Evolutionary conservation across 345 rosid species (phyloP).

Genomic region (Punica granatum): DNA sequence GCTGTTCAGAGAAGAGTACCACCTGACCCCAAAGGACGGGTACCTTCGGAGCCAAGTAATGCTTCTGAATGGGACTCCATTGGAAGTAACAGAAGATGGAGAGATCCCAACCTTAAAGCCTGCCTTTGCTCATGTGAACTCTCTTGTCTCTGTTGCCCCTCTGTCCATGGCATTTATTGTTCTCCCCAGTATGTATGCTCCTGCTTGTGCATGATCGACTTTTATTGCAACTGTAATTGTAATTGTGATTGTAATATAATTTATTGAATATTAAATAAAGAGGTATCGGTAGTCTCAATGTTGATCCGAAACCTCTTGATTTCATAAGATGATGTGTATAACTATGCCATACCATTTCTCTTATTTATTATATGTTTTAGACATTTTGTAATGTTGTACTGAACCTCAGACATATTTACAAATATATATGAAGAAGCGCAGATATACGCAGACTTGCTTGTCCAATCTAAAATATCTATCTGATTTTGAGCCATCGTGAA

Average conservation of each 20-base stretch:
- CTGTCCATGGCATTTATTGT: slow-evolving; percentile 73
- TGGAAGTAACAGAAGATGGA: slow-evolving; percentile 37
- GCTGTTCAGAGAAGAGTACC: slow-evolving; percentile 74
- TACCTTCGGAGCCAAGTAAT: slow-evolving; percentile 52
- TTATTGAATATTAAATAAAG: background rate
- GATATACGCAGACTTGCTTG: too few relatives aligned
- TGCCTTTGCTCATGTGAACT: slow-evolving; percentile 27
- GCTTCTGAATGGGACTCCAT: slow-evolving; percentile 69
- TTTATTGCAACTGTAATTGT: too few relatives aligned
- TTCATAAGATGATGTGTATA: too few relatives aligned
- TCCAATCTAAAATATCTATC: too few relatives aligned
- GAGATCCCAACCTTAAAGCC: slow-evolving; percentile 63
- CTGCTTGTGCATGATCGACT: slow-evolving; percentile 54
- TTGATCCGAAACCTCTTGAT: too few relatives aligned
- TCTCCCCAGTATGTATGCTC: slow-evolving; percentile 66
- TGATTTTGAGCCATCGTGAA: too few relatives aligned
- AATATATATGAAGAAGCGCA: too few relatives aligned
- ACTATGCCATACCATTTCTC: too few relatives aligned
- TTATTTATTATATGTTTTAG: too few relatives aligned
- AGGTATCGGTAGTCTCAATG: too few relatives aligned
- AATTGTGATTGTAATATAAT: background rate
- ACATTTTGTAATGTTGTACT: too few relatives aligned
- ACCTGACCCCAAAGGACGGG: slow-evolving; percentile 70
- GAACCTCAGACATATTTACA: too few relatives aligned
- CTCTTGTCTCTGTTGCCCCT: slow-evolving; percentile 45